A percentile compares a stretch with the other conserved stretches of the same genome.
Evolutionary conservation across 345 rosid genomes (phyloP).

Genomic region (Boechera divaricarpa): DNA sequence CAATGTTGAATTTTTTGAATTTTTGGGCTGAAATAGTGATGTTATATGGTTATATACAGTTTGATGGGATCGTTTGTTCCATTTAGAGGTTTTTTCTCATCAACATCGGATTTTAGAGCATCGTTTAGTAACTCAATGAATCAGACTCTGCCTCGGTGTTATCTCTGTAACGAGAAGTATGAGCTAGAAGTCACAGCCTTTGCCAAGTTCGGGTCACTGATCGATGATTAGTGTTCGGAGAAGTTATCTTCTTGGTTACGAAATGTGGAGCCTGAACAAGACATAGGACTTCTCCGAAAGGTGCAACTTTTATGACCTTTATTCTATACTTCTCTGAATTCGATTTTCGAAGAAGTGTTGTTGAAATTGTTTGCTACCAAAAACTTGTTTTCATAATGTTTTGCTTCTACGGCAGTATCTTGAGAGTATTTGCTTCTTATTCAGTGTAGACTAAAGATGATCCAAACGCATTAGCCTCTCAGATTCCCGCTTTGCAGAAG

Average conservation of each 20-base stretch:
- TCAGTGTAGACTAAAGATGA: conserved; percentile 69
- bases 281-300: conserved; percentile 50
- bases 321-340: too few species aligned
- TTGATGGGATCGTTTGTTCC: conserved; percentile 83
- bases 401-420: conserved; percentile 27
- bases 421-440: conserved; percentile 50
- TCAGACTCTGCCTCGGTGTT: conserved; percentile 52
- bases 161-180: conserved; percentile 62
- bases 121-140: conserved; percentile 44
- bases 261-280: conserved; percentile 47
- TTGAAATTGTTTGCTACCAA: too few species aligned
- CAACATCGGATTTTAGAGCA: conserved; percentile 53
- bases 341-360: too few species aligned
- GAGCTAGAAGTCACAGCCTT: conserved; percentile 62
- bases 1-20: neutral
- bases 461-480: conserved; percentile 47
- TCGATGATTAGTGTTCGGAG: conserved; percentile 51
- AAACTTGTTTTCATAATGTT: neutral
- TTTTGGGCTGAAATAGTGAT: conserved; percentile 22
- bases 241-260: conserved; percentile 60
- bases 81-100: conserved; percentile 74
- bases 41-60: conserved; percentile 52
- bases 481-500: conserved; percentile 50
- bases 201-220: conserved; percentile 44
- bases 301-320: conserved; percentile 45